Conservation (phyloP, 805 yeast genomes). For the Barnettozyma pratensis region DNA sequence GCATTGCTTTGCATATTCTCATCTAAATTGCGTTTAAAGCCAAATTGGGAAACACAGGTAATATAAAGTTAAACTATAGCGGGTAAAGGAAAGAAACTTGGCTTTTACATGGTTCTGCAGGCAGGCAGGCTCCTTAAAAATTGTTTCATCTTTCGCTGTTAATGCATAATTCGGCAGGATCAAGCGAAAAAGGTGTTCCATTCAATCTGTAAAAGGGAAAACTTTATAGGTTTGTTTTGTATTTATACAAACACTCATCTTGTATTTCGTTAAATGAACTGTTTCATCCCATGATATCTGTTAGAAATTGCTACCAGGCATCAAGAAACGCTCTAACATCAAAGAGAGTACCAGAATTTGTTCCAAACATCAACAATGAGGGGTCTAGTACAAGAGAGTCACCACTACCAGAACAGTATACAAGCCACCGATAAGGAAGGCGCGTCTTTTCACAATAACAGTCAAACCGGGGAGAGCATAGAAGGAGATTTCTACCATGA, state of each 20-base stretch:
- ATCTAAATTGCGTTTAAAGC: too few species aligned
- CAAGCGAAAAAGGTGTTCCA: background rate
- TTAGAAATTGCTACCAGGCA: background rate
- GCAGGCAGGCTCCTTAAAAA: background rate
- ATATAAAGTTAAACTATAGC: too few species aligned
- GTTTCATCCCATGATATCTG: background rate
- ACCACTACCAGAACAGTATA: too few species aligned
- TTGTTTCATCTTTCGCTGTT: background rate
- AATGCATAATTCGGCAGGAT: background rate
- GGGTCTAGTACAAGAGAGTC: too few species aligned
- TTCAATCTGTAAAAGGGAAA: background rate
- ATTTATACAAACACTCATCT: background rate
- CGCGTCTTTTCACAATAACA: too few species aligned
- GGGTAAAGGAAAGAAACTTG: background rate
- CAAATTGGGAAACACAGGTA: too few species aligned
- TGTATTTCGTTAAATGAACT: background rate
- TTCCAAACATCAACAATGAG: too few species aligned
- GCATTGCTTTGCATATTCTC: too few species aligned
- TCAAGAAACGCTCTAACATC: too few species aligned
- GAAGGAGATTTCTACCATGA: background rate
- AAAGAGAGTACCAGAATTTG: too few species aligned
- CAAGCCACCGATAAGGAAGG: too few species aligned
- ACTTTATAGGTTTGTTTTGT: background rate
- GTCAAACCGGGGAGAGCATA: too few species aligned
- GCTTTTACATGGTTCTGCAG: background rate